Conservation (phyloP, 352 stramenopile genomes). For the Phytophthora niederhauseri region DNA sequence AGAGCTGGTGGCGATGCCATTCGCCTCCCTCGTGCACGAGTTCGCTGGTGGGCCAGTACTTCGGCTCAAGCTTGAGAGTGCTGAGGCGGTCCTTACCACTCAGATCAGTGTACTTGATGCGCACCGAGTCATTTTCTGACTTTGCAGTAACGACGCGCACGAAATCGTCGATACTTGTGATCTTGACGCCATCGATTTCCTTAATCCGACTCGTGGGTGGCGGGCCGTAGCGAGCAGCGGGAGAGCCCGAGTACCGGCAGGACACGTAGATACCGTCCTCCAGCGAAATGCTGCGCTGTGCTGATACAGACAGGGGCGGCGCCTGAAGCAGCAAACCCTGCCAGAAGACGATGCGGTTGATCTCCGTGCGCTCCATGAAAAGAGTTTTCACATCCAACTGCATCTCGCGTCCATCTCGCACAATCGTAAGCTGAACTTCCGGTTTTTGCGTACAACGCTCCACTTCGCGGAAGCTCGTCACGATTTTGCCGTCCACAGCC, state of each 20-base stretch:
- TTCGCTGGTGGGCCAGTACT: slow-evolving; percentile 92
- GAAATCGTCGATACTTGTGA: slow-evolving; percentile 91
- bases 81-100: slow-evolving; percentile 86
- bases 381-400: slow-evolving; percentile 78
- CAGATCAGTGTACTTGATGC: slow-evolving; percentile 92
- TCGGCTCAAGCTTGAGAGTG: slow-evolving; percentile 90
- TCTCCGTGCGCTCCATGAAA: slow-evolving; percentile 84
- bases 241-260: slow-evolving; percentile 88
- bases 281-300: slow-evolving; percentile 80
- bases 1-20: slow-evolving; percentile 70
- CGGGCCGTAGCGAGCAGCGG: slow-evolving; percentile 88
- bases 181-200: slow-evolving; percentile 90
- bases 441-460: slow-evolving; percentile 83
- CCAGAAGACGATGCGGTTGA: slow-evolving; percentile 93
- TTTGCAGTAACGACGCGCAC: slow-evolving; percentile 67
- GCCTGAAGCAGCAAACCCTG: slow-evolving; percentile 90
- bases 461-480: slow-evolving; percentile 88
- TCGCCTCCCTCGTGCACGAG: slow-evolving; percentile 79
- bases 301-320: slow-evolving; percentile 86
- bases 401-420: slow-evolving; percentile 81
- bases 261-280: slow-evolving; percentile 90
- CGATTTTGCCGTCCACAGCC: slow-evolving; percentile 79
- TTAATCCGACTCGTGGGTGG: slow-evolving; percentile 91
- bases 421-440: slow-evolving; percentile 81
- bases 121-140: slow-evolving; percentile 75